These are phyloP conservation scores for Podila clonocystis DNA, from an alignment of 192 early-diverging fungal genomes.

Conservation along the genomic window DNA sequence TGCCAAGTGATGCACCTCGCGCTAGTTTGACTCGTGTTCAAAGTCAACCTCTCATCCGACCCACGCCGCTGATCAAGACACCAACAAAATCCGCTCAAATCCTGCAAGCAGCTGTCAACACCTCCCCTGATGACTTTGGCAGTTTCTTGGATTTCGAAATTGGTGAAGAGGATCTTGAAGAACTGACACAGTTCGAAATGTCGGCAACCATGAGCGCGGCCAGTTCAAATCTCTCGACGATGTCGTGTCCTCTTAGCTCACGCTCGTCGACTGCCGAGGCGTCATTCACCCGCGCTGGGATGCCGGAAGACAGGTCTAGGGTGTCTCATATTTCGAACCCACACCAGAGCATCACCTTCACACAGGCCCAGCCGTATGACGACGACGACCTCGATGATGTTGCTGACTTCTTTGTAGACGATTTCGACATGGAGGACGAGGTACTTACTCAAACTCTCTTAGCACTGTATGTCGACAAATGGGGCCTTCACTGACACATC, in stretches of 20 bases:
- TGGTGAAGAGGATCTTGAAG: constrained; percentile 28
- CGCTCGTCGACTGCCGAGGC: neutral
- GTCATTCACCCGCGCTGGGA: no score
- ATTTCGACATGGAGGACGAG: neutral
- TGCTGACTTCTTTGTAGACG: neutral
- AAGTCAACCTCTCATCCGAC: no score
- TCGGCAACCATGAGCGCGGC: constrained; percentile 7
- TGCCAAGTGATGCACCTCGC: neutral
- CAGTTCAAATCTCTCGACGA: neutral
- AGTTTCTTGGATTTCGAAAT: constrained; percentile 37
- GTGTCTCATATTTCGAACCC: no score
- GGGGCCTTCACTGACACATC: no score
- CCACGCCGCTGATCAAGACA: neutral
- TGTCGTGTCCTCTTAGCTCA: constrained; percentile 1
- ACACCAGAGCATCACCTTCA: no score
- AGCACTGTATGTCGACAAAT: no score
- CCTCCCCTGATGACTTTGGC: constrained; percentile 36
- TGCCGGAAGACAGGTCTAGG: no score
- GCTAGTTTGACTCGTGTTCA: no score
- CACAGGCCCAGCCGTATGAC: neutral
- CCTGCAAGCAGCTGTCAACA: neutral
- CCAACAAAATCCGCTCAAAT: constrained; percentile 2
- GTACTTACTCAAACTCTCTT: neutral
- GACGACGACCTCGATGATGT: neutral
- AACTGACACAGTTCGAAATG: constrained; percentile 27